Conservation (phyloP, 306 rosid genomes). For the Malus orientalis region DNA sequence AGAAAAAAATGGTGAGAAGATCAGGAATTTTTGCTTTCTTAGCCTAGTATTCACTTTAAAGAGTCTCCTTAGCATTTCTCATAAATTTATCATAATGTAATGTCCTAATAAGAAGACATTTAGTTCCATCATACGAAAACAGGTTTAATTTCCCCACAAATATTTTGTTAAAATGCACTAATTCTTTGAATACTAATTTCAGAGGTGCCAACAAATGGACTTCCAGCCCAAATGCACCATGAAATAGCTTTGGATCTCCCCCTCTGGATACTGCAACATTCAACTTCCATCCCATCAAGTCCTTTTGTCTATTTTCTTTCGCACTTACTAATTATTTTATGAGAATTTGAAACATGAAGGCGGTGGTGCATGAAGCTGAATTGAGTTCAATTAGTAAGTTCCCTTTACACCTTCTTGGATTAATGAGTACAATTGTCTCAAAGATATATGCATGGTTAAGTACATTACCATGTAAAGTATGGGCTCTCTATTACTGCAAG, state of each 20-base stretch:
- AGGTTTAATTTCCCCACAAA: background rate
- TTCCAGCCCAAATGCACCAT: background rate
- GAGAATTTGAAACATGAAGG: background rate
- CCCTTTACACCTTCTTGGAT: background rate
- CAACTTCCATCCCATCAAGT: constrained; percentile 3
- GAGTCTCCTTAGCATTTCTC: background rate
- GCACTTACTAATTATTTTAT: background rate
- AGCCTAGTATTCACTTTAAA: too few species aligned
- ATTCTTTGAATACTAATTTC: background rate
- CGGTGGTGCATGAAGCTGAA: background rate
- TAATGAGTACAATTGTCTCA: background rate
- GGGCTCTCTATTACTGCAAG: background rate
- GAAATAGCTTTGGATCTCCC: background rate
- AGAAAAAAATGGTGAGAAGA: too few species aligned
- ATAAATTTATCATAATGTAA: background rate
- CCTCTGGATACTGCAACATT: background rate
- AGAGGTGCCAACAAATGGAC: constrained; percentile 3
- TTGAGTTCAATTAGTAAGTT: background rate
- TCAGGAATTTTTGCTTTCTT: too few species aligned
- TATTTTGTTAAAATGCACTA: background rate
- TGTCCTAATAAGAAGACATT: background rate
- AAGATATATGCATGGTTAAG: background rate
- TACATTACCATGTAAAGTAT: too few species aligned
- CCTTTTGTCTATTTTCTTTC: background rate
- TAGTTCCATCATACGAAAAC: background rate